Evolutionary conservation across 306 rosid species (phyloP).

Genomic region (Hippophae tibetana): DNA sequence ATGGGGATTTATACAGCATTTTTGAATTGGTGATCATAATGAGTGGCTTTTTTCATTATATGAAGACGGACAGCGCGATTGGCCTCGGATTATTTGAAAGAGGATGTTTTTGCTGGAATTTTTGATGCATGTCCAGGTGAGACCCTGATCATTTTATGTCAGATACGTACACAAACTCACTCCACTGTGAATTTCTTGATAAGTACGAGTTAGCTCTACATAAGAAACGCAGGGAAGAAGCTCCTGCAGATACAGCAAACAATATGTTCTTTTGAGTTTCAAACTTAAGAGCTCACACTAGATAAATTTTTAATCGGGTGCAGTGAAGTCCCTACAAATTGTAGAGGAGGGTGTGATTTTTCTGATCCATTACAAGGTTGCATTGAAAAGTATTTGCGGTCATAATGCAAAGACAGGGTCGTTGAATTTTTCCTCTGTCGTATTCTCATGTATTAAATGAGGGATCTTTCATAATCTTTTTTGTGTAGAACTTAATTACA

Average conservation of each 20-base stretch:
- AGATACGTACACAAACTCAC: slow-evolving; percentile 86
- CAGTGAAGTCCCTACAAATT: too few relatives aligned
- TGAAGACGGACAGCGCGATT: slow-evolving; percentile 63
- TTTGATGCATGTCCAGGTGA: slow-evolving; percentile 55
- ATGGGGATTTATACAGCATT: slow-evolving; percentile 71
- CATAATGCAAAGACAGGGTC: too few relatives aligned
- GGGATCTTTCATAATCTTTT: too few relatives aligned
- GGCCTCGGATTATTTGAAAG: slow-evolving; percentile 81
- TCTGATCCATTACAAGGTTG: too few relatives aligned
- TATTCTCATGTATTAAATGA: too few relatives aligned
- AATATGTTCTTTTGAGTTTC: slow-evolving; percentile 80
- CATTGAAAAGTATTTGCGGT: too few relatives aligned
- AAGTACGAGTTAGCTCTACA: slow-evolving; percentile 80
- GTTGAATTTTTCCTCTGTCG: too few relatives aligned
- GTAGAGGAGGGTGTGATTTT: too few relatives aligned
- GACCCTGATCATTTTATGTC: slow-evolving; percentile 58
- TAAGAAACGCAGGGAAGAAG: slow-evolving; percentile 80
- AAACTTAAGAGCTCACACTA: slow-evolving; percentile 62
- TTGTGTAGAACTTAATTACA: too few relatives aligned
- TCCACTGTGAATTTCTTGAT: slow-evolving; percentile 86
- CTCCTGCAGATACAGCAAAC: slow-evolving; percentile 68
- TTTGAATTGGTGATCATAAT: slow-evolving; percentile 53
- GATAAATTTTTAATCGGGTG: too few relatives aligned
- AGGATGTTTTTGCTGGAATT: slow-evolving; percentile 64
- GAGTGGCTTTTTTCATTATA: slow-evolving; percentile 81